Evolutionary conservation across 441 rosid species (phyloP).

Genomic region (Brassica balearica): DNA sequence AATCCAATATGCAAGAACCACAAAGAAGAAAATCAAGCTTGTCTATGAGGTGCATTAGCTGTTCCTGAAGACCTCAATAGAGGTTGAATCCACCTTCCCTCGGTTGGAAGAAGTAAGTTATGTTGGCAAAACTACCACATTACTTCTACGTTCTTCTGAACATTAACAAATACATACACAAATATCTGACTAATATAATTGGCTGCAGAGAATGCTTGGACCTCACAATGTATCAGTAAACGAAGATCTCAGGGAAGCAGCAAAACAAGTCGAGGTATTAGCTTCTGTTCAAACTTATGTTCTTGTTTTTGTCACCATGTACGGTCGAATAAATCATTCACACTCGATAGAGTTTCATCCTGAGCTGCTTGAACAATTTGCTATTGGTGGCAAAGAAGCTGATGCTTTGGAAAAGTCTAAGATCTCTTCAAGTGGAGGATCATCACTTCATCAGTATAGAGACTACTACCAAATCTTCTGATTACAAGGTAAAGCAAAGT

Average conservation of each 20-base stretch:
- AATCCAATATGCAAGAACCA: not conserved
- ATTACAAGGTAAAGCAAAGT: constrained; percentile 51
- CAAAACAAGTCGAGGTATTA: no score
- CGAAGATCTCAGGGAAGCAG: no score
- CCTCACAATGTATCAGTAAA: no score
- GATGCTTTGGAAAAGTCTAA: constrained; percentile 75
- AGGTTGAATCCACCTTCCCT: constrained; percentile 67
- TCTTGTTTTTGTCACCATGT: no score
- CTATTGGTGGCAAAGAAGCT: constrained; percentile 65
- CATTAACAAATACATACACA: no score
- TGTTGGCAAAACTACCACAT: constrained; percentile 5
- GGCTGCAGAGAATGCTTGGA: no score
- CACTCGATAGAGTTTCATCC: constrained; percentile 53
- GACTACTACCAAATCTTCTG: constrained; percentile 50
- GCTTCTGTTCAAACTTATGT: no score
- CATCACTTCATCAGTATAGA: constrained; percentile 60
- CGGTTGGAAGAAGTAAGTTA: constrained; percentile 79
- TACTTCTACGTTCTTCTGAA: no score
- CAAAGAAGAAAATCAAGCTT: not conserved
- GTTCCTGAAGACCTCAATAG: constrained; percentile 33
- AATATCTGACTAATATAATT: no score
- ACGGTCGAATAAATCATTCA: no score
- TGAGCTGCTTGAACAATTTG: constrained; percentile 71
- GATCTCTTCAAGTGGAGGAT: constrained; percentile 54
- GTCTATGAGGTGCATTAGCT: no score